These are phyloP conservation scores for Mycena indigotica DNA, from an alignment of 768 basidiomycete species.

Conservation along the genomic window DNA sequence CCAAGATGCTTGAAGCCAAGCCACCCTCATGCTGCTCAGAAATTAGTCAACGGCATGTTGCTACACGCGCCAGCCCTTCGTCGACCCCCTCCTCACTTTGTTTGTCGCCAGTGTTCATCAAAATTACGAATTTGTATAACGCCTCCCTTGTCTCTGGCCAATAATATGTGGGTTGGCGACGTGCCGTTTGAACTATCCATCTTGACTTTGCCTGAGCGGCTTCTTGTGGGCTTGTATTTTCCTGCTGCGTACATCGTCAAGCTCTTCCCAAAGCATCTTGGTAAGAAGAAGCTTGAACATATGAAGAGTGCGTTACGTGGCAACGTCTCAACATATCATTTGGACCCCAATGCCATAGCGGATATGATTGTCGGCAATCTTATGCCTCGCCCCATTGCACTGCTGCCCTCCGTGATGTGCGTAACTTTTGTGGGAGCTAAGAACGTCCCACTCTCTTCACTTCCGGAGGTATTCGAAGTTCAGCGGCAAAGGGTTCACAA, in stretches of 20 bases:
- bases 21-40: neutral
- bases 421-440: slow-evolving; percentile 39
- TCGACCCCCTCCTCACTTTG: neutral
- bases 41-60: neutral
- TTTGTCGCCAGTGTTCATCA: neutral
- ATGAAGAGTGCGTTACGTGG: slow-evolving; percentile 29
- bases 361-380: slow-evolving; percentile 37
- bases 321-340: no score
- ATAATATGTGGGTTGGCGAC: no score
- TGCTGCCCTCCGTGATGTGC: slow-evolving; percentile 35
- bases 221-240: slow-evolving; percentile 36
- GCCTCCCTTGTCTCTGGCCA: neutral
- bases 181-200: slow-evolving; percentile 30
- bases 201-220: slow-evolving; percentile 40
- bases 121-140: neutral
- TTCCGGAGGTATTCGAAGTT: slow-evolving; percentile 36
- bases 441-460: slow-evolving; percentile 28
- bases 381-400: slow-evolving; percentile 32
- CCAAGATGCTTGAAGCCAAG: neutral
- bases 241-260: slow-evolving; percentile 35
- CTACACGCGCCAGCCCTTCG: neutral
- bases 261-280: slow-evolving; percentile 5
- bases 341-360: slow-evolving; percentile 29
- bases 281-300: neutral
- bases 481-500: slow-evolving; percentile 27